These are phyloP conservation scores for Conoideocrella luteorostrata DNA, from an alignment of 2,329 filamentous ascomycete species.

Conservation along the genomic window DNA sequence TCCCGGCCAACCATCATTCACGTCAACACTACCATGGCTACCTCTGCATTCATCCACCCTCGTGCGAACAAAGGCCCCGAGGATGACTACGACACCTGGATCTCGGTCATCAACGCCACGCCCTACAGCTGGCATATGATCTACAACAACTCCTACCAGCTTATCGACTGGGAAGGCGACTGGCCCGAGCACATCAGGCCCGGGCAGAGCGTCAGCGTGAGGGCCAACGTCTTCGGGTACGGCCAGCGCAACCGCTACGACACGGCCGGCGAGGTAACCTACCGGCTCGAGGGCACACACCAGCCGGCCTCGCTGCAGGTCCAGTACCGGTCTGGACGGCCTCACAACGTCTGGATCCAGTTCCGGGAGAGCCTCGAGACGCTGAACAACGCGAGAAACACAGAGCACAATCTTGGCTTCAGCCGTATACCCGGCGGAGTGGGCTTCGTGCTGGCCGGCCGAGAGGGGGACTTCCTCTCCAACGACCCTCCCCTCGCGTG, in stretches of 20 bases:
- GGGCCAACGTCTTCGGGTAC: not conserved
- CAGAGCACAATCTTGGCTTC: slow-evolving; percentile 14
- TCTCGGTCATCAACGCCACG: slow-evolving; percentile 27
- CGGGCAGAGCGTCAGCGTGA: slow-evolving; percentile 15
- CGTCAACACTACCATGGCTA: not conserved
- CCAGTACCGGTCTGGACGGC: slow-evolving; percentile 11
- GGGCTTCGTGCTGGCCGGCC: slow-evolving; percentile 24
- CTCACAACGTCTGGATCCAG: slow-evolving; percentile 11
- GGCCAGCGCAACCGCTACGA: slow-evolving; percentile 7
- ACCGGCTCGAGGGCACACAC: slow-evolving; percentile 21
- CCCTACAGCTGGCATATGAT: slow-evolving; percentile 23
- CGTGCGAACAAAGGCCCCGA: not conserved
- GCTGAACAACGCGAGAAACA: slow-evolving; percentile 8
- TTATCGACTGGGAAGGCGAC: slow-evolving; percentile 12
- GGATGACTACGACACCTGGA: slow-evolving; percentile 10
- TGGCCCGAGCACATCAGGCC: slow-evolving; percentile 22
- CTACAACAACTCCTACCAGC: slow-evolving; percentile 15
- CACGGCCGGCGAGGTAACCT: slow-evolving; percentile 21
- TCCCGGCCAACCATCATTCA: too few species aligned
- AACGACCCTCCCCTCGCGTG: slow-evolving; percentile 18
- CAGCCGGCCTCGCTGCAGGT: slow-evolving; percentile 21
- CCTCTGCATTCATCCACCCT: not conserved
- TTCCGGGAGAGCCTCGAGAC: slow-evolving; percentile 20
- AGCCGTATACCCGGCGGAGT: slow-evolving; percentile 13
- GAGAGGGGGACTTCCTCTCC: slow-evolving; percentile 23